Evolutionary conservation across 768 basidiomycete genomes (phyloP).

Genomic region (Candolleomyces aberdarensis): DNA sequence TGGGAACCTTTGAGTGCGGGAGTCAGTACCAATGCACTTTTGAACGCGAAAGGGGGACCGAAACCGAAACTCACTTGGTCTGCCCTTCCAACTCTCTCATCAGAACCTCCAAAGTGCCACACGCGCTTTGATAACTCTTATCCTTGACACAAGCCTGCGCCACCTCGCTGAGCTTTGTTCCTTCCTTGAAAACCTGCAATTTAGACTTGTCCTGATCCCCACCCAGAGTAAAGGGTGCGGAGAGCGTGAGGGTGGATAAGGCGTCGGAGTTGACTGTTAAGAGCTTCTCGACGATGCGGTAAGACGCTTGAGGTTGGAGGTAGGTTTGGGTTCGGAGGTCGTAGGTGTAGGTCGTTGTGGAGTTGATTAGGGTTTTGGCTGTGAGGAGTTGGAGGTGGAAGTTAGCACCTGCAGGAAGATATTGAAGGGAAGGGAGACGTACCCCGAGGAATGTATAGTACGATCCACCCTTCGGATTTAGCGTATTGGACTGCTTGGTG

Average conservation of each 20-base stretch:
- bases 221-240: conserved; percentile 26
- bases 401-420: neutral
- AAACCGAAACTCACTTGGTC: conserved; percentile 45
- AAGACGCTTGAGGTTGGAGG: conserved; percentile 63
- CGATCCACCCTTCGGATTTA: conserved; percentile 66
- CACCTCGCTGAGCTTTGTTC: conserved; percentile 53
- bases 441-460: conserved; percentile 84
- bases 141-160: conserved; percentile 52
- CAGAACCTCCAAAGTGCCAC: conserved; percentile 54
- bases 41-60: neutral
- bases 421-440: conserved; percentile 11
- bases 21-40: no score
- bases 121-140: conserved; percentile 38
- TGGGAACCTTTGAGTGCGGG: conserved; percentile 48
- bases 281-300: conserved; percentile 61
- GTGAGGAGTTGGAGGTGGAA: neutral
- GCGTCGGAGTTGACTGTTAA: conserved; percentile 51
- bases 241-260: conserved; percentile 40
- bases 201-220: conserved; percentile 46
- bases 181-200: conserved; percentile 31
- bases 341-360: conserved; percentile 69
- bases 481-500: conserved; percentile 77
- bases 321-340: conserved; percentile 76
- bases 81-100: conserved; percentile 64
- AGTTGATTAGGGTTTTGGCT: conserved; percentile 60